Base-by-base conservation (phyloP, 2,329 filamentous ascomycete genomes). In the Exophiala lecanii-corni region DNA sequence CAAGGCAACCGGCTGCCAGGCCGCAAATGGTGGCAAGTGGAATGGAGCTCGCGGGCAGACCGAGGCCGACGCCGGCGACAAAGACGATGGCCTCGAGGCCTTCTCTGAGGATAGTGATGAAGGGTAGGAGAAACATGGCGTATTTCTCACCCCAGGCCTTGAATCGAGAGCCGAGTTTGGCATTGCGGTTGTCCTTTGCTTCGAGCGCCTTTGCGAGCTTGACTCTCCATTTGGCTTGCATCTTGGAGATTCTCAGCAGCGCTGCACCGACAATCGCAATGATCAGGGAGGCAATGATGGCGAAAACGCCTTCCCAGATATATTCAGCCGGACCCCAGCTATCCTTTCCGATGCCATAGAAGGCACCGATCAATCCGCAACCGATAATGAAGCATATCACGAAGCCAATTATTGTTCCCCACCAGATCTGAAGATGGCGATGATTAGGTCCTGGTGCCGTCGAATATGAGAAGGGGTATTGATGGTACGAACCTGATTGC, bases 11-110 rank as follows among this genome's bases (percentile, higher is more conserved):
- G 12, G 81, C 82, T 2, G 75, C 57, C 12, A 94, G 64, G 1
- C 88, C 89, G 13, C 79, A 73, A 15, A 94, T 65, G 2, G 89
- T 84, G 0, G 89, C 79, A 4, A 94, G 67, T 2, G 89, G 88
- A 39, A 94, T 85, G 0, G 88, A 75, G 4, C 76, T 78, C 2
- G 86, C 86, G 0, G 87, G 86, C 3, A 84, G 71, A 1, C 81
- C 78, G 41, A 94, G 80, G 2, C 84, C 83, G 3, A 95, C 88
- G 15, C 88, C 89, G 12, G 86, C 86, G 40, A 94, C 80, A 62
- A 94, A 94, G 17, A 94, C 77, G 25, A 94, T 82, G 1, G 84
- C 86, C 62, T 95, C 89, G 20, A 94, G 76, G 2, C 88, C 89
- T 62, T 94, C 88, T 25, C 89, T 74, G 10, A 94, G 68, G n/a